Conservation (phyloP, 768 basidiomycete species). For the Paxillus rubicundulus region DNA sequence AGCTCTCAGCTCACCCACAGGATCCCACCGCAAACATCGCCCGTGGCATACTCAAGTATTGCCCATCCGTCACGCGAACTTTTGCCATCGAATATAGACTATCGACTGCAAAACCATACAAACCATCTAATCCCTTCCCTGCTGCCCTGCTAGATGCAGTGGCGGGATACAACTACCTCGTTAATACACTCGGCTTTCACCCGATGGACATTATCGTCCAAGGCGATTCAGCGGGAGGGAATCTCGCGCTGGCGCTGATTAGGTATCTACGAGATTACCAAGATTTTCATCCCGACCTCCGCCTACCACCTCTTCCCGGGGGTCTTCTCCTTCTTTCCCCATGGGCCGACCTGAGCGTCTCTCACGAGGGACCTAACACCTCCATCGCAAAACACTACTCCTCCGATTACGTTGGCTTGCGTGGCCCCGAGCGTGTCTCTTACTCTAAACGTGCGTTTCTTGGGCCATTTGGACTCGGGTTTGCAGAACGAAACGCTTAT, state of each 20-base stretch:
- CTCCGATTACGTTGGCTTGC: constrained; percentile 27
- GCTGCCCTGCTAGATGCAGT: constrained; percentile 51
- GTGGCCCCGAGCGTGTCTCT: constrained; percentile 6
- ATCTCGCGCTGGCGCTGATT: constrained; percentile 41
- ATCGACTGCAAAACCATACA: constrained; percentile 29
- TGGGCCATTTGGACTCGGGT: constrained; percentile 47
- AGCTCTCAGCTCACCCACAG: constrained; percentile 27
- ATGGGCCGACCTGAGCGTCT: constrained; percentile 20
- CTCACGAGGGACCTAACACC: constrained; percentile 30
- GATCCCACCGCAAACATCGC: constrained; percentile 25
- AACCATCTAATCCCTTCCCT: constrained; percentile 44
- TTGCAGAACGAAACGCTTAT: constrained; percentile 49
- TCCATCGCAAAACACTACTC: constrained; percentile 34
- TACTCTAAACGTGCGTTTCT: constrained; percentile 44
- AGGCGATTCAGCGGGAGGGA: constrained; percentile 58
- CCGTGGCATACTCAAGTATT: constrained; percentile 14
- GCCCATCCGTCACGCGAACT: constrained; percentile 22
- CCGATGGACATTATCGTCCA: constrained; percentile 43
- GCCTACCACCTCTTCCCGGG: constrained; percentile 22
- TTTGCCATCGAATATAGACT: constrained; percentile 50
- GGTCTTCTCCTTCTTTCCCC: constrained; percentile 38
- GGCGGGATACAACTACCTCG: constrained; percentile 50
- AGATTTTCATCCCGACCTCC: constrained; percentile 11
- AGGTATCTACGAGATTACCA: constrained; percentile 34
- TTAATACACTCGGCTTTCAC: constrained; percentile 39